A percentile compares a stretch with the other conserved stretches of the same genome.
Conservation (phyloP, 192 early-diverging fungal species). For the Gamsiella multidivaricata region DNA sequence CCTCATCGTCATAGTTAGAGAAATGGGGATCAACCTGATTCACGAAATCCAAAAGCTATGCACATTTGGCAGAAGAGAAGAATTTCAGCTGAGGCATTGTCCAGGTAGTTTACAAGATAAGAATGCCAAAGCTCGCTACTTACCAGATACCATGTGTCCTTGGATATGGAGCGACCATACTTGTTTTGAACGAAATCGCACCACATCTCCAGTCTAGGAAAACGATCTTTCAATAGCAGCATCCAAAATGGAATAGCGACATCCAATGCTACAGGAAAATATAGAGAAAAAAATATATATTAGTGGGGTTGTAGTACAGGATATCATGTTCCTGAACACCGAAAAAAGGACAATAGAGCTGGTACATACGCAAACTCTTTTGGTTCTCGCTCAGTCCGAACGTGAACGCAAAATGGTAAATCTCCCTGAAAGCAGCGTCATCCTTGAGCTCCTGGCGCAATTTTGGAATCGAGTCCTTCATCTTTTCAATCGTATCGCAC, state of each 20-base stretch:
- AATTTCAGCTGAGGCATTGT: background rate
- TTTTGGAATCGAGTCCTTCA: slow-evolving; percentile 63
- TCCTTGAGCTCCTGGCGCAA: slow-evolving; percentile 68
- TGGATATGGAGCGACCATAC: slow-evolving; percentile 80
- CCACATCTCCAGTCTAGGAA: slow-evolving; percentile 75
- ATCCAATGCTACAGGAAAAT: slow-evolving; percentile 67
- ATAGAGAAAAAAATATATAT: background rate
- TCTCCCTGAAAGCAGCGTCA: slow-evolving; percentile 67
- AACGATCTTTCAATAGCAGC: slow-evolving; percentile 70
- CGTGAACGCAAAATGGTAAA: slow-evolving; percentile 83
- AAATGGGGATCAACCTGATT: slow-evolving; percentile 70
- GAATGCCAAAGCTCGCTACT: background rate
- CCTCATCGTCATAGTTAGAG: slow-evolving; percentile 77
- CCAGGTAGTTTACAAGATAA: background rate
- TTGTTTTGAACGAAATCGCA: slow-evolving; percentile 78
- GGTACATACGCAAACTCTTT: slow-evolving; percentile 74
- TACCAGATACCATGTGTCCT: slow-evolving; percentile 88
- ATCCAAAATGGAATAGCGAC: slow-evolving; percentile 81
- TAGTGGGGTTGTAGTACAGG: background rate
- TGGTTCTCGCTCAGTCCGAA: slow-evolving; percentile 78
- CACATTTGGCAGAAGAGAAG: too few species aligned
- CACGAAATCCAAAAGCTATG: slow-evolving; percentile 81
- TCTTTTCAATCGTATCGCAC: slow-evolving; percentile 74
- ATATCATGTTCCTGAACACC: too few species aligned
- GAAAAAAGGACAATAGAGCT: too few species aligned